Evolutionary conservation across 371 early-diverging fungal genomes (phyloP), one percentile per base, ranked within the genome.

Genomic region (Mortierella sp.): DNA sequence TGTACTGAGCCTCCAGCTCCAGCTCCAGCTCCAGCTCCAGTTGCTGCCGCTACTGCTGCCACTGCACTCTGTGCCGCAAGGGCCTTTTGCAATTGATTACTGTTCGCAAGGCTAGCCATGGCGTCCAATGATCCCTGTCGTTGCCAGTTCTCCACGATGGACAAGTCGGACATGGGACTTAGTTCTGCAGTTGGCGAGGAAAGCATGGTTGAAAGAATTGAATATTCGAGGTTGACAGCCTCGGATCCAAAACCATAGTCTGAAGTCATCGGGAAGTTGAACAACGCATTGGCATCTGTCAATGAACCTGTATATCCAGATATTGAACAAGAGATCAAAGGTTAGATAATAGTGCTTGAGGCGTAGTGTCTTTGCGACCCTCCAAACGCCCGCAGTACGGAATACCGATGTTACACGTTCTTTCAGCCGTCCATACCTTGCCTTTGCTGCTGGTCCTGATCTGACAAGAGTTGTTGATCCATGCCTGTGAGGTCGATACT

Each of bases 131-230:
- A 71, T 16, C 64, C 61, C 30, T 66, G 71, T 23, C 64, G 66
- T 42, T 73, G 58, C 64, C 70, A 68, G 61, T 60, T 70, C 56
- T 71, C 74, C 19, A 82, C 53, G 66, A 66, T 72, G 13, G 79
- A 79, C 4, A 74, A 54, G 21, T 73, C 61, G 0, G 68, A 49
- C 69, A 74, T 68, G 24, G 67, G 53, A 39, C 50, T 47, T 50
- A 82, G 58, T 18, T 78, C 67, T 16, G 68, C 45, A 4, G 72
- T 70, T n/a, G 84, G 59, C 9, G 78, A 71, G 50, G 80, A 82
- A 41, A 95, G 83, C 95, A 96, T 95, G 65, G 85, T 93, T 13
- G 93, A 92, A n/a, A 95, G 81, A 42, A 95, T 89, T 7, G 92
- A 87, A 68, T 94, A 94, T 78, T 96, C 95, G 19, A 93, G 86